Percentiles rank a stretch among this genome's conserved stretches.
phyloP scores from a whole-genome alignment of 208 protist genomes.

The Leishmania martiniquensis region DNA sequence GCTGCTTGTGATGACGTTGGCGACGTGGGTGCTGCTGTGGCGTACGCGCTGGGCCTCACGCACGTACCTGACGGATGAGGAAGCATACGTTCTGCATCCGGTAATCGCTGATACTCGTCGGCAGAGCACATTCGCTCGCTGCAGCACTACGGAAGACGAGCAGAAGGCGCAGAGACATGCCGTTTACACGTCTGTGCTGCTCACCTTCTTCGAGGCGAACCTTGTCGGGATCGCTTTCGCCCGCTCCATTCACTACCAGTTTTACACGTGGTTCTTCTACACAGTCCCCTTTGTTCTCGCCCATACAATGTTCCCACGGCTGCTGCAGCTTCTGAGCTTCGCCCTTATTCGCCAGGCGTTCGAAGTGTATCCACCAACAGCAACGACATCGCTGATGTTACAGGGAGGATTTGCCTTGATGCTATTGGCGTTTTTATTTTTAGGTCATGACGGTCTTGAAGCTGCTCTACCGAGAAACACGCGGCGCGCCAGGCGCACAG shows the following conservation, averaged over 20 bases:
- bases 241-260: constrained; percentile 95
- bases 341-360: constrained; percentile 63
- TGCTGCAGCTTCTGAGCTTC: constrained; percentile 37
- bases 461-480: background rate
- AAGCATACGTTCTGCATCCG: constrained; percentile 15
- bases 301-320: constrained; percentile 41
- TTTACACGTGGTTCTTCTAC: constrained; percentile 94
- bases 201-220: constrained; percentile 90
- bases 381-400: constrained; percentile 47
- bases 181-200: constrained; percentile 37
- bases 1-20: constrained; percentile 50
- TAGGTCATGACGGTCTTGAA: constrained; percentile 23
- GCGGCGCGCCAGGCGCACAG: background rate
- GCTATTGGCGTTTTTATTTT: constrained; percentile 49
- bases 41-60: constrained; percentile 53
- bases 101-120: constrained; percentile 14
- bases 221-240: constrained; percentile 90
- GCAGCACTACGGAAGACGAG: background rate
- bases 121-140: background rate
- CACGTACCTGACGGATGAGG: constrained; percentile 24
- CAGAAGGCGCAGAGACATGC: constrained; percentile 22
- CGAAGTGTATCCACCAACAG: constrained; percentile 63
- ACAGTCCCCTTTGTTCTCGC: constrained; percentile 71
- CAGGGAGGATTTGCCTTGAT: constrained; percentile 42
- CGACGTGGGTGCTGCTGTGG: constrained; percentile 65